Evolutionary conservation across 202 grass and related monocot genomes (phyloP), one percentile per base, ranked within the genome.

Genomic region (Musa balbisiana): DNA sequence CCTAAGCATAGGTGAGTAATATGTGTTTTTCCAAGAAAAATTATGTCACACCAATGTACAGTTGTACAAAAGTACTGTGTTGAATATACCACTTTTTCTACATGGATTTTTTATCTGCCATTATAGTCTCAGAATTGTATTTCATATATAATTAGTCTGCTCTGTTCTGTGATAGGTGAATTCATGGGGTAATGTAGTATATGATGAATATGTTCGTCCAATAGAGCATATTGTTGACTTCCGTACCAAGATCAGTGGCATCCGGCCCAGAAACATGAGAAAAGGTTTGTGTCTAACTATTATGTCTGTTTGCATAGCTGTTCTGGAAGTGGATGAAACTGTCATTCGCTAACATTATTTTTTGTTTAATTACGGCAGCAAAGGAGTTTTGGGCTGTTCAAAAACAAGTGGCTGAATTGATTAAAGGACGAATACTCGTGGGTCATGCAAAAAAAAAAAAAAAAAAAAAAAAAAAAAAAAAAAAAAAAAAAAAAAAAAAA

Each of bases 161-260:
- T 52, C 49, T 50, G 58, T 13, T 70, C 64, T 52, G 6, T 81
- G 8, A 67, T 78, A 98, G 95, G 95, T 98, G 52, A 98, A 98
- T 83, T 94, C 85, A 50, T 90, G 64, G 52, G 91, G 91, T 24
- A 94, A 94, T 76, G 43, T 89, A 53, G 83, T 94, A 69, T 98
- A 92, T 64, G 88, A 94, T 65, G 85, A 98, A 56, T 92, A 94
- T 80, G 91, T 92, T 25, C 81, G 83, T 17, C 80, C 91, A 19
- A 12, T 94, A 23, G 95, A 98, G 64, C 68, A 78, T 75, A 89
- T 94, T 53, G 87, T 94, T 69, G 95, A 98, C 50, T 98, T 86
- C 60, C 83, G 89, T 71, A 98, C 91, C 15, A 86, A 78, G 74
- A 98, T 92, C 68, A 98, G 95, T 88, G 95, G 95, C 20, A 98